These are phyloP conservation scores for Cardamine chenopodiifolia DNA, from an alignment of 345 rosid species.

Conservation along the genomic window DNA sequence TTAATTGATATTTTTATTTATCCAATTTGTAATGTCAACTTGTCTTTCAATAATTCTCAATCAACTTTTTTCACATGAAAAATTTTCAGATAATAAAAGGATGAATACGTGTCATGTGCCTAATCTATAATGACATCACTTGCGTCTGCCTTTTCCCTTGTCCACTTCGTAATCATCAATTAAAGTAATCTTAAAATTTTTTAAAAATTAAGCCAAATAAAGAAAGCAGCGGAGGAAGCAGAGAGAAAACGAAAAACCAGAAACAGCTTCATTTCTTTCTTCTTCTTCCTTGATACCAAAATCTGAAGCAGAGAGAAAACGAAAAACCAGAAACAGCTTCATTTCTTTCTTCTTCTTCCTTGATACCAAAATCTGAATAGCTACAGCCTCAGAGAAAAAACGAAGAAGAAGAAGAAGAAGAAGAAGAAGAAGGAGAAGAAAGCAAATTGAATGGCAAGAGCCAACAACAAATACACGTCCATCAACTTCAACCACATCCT, in stretches of 20 bases:
- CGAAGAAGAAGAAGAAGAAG: not conserved
- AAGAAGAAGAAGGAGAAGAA: not conserved
- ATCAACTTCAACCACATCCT: slow-evolving; percentile 75
- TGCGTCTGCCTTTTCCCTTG: slow-evolving; percentile 29
- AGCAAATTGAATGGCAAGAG: slow-evolving; percentile 62
- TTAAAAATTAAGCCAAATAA: not conserved
- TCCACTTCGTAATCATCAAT: slow-evolving; percentile 32
- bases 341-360: slow-evolving; percentile 4
- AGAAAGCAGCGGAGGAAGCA: not conserved
- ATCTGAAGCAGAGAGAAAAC: slow-evolving; percentile 11
- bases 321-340: slow-evolving; percentile 10
- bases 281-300: not conserved
- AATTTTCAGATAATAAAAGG: not conserved
- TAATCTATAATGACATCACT: slow-evolving; percentile 20
- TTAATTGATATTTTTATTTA: not conserved
- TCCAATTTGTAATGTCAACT: not conserved
- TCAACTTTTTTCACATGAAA: not conserved
- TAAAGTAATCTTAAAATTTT: slow-evolving; percentile 1
- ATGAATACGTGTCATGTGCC: slow-evolving; percentile 23
- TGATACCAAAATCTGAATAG: not conserved
- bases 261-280: not conserved
- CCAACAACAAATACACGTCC: slow-evolving; percentile 68
- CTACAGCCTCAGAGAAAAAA: not conserved
- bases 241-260: slow-evolving; percentile 21
- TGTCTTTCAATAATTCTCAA: not conserved